Conservation (phyloP, 2,329 filamentous ascomycete genomes). For the Neonectria punicea region DNA sequence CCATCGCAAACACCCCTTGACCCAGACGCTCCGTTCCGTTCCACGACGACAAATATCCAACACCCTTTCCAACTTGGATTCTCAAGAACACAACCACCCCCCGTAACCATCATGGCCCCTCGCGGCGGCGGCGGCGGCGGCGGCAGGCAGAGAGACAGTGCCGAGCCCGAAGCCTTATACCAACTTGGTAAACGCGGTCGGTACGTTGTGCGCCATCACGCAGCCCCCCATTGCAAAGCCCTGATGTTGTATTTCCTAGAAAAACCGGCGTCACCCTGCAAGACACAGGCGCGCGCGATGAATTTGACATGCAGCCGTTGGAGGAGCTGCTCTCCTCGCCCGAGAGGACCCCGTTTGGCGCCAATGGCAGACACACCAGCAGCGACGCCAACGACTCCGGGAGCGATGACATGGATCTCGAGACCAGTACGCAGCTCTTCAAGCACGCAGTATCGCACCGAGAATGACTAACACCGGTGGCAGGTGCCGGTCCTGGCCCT, state of each 20-base stretch:
- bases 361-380: constrained; percentile 40
- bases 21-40: neutral
- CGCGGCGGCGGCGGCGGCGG: constrained; percentile 37
- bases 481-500: constrained; percentile 65
- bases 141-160: constrained; percentile 43
- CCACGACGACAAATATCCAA: neutral
- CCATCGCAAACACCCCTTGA: neutral
- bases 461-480: constrained; percentile 34
- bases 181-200: constrained; percentile 51
- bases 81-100: neutral
- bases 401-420: constrained; percentile 65
- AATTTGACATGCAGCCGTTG: constrained; percentile 90
- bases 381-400: constrained; percentile 41
- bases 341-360: constrained; percentile 58
- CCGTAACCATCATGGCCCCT: constrained; percentile 45
- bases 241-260: constrained; percentile 57
- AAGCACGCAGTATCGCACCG: neutral
- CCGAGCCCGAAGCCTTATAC: constrained; percentile 47
- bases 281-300: constrained; percentile 84
- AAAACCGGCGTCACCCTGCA: constrained; percentile 89
- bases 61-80: neutral
- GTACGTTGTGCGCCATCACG: constrained; percentile 42
- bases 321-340: constrained; percentile 92
- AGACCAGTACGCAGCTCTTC: constrained; percentile 52
- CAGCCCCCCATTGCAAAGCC: neutral